Evolutionary conservation across 768 basidiomycete genomes (phyloP).

Genomic region (Multifurca ochricompacta): DNA sequence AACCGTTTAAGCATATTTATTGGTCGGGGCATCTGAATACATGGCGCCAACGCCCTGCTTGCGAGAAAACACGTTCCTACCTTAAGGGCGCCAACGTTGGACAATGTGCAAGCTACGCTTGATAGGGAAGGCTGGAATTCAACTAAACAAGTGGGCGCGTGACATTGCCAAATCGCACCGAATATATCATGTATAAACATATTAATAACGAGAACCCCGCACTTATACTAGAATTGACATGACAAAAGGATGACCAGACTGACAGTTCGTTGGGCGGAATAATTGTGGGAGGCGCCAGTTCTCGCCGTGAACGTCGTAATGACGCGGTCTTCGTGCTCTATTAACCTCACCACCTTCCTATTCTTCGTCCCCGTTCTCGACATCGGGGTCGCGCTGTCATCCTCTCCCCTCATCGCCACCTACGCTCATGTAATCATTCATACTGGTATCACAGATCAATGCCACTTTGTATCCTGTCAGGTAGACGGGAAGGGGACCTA

Average conservation of each 20-base stretch:
- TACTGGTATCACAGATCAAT: constrained; percentile 2
- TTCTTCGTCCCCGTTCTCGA: constrained; percentile 4
- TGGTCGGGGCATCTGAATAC: background rate
- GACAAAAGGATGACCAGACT: too few relatives aligned
- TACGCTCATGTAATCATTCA: constrained; percentile 21
- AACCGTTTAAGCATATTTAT: background rate
- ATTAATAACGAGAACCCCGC: too few relatives aligned
- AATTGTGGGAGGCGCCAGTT: too few relatives aligned
- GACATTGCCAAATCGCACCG: too few relatives aligned
- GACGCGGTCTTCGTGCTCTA: too few relatives aligned
- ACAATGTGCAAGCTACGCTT: too few relatives aligned
- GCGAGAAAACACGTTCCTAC: background rate
- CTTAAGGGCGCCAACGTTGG: too few relatives aligned
- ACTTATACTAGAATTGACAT: too few relatives aligned
- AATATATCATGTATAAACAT: too few relatives aligned
- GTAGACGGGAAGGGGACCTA: background rate
- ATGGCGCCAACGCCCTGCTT: background rate
- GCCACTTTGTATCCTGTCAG: background rate
- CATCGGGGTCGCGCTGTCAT: background rate
- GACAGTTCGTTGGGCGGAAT: too few relatives aligned
- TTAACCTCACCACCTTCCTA: background rate
- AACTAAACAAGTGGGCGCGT: background rate
- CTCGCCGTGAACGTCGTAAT: background rate
- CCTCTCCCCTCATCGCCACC: constrained; percentile 11
- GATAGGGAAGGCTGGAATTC: too few relatives aligned